A percentile compares a stretch with the other conserved stretches of the same genome.
Evolutionary conservation across 768 basidiomycete genomes (phyloP).

Genomic region (Amanita exitialis): DNA sequence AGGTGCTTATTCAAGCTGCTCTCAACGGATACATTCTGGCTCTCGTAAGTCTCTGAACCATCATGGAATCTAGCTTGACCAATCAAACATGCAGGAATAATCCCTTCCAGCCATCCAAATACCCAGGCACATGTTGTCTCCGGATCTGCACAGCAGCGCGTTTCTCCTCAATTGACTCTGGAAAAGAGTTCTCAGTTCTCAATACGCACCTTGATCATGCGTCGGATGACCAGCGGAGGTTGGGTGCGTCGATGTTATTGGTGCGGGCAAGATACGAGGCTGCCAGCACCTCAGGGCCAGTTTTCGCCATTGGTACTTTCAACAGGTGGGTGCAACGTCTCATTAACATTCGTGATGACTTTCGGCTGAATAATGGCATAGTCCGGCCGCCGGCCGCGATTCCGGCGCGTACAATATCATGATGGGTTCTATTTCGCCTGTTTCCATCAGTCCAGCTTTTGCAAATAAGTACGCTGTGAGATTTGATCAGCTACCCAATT

Average conservation of each 20-base stretch:
- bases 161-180: conserved; percentile 17
- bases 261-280: conserved; percentile 40
- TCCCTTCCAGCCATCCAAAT: conserved; percentile 38
- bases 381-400: conserved; percentile 30
- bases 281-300: conserved; percentile 23
- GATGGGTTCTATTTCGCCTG: conserved; percentile 29
- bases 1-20: conserved; percentile 26
- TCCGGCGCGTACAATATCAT: conserved; percentile 41
- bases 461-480: conserved; percentile 28
- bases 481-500: conserved; percentile 18
- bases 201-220: conserved; percentile 48
- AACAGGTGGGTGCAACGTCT: conserved; percentile 23
- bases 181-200: conserved; percentile 26
- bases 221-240: conserved; percentile 38
- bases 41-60: conserved; percentile 30
- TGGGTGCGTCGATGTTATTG: conserved; percentile 45
- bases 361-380: conserved; percentile 9
- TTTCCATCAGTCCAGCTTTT: conserved; percentile 32
- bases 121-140: conserved; percentile 37
- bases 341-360: not conserved
- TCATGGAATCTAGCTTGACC: not conserved
- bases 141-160: conserved; percentile 38
- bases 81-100: conserved; percentile 21
- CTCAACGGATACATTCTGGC: conserved; percentile 42
- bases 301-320: conserved; percentile 44